Evolutionary conservation across 805 yeast species (phyloP).

Genomic region (Candida nanaspora): DNA sequence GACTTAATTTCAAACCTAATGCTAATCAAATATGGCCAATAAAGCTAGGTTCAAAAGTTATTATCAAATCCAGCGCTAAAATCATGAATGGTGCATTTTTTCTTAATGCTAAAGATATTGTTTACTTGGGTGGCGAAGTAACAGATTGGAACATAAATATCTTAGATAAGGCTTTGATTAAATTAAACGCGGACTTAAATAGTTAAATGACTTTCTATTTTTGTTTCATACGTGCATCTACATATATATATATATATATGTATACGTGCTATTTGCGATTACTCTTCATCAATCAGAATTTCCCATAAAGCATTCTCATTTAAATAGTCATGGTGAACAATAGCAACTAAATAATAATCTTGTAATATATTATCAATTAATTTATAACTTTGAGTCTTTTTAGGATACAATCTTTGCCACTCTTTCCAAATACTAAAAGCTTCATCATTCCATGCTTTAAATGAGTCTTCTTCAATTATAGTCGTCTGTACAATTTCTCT

Average conservation of each 20-base stretch:
- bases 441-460: conserved; percentile 94
- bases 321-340: conserved; percentile 79
- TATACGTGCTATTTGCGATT: too few relatives aligned
- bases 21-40: conserved; percentile 25
- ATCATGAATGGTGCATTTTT: conserved; percentile 41
- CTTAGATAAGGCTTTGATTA: conserved; percentile 28
- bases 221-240: background rate
- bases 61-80: conserved; percentile 40
- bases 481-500: conserved; percentile 89
- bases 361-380: conserved; percentile 56
- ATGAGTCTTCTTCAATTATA: conserved; percentile 84
- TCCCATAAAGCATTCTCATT: conserved; percentile 77
- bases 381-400: conserved; percentile 45
- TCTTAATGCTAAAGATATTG: conserved; percentile 19
- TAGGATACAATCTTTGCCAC: conserved; percentile 79
- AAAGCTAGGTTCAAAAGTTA: conserved; percentile 51
- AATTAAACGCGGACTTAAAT: conserved; percentile 25
- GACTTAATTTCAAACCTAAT: conserved; percentile 13
- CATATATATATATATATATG: too few relatives aligned
- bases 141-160: conserved; percentile 18
- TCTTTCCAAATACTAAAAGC: conserved; percentile 87
- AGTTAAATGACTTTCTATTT: too few relatives aligned
- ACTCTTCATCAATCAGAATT: conserved; percentile 30
- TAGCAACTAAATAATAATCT: conserved; percentile 69
- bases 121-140: conserved; percentile 23